Base-by-base conservation (phyloP, 2,329 filamentous ascomycete species). In the Cryphonectria parasitica region DNA sequence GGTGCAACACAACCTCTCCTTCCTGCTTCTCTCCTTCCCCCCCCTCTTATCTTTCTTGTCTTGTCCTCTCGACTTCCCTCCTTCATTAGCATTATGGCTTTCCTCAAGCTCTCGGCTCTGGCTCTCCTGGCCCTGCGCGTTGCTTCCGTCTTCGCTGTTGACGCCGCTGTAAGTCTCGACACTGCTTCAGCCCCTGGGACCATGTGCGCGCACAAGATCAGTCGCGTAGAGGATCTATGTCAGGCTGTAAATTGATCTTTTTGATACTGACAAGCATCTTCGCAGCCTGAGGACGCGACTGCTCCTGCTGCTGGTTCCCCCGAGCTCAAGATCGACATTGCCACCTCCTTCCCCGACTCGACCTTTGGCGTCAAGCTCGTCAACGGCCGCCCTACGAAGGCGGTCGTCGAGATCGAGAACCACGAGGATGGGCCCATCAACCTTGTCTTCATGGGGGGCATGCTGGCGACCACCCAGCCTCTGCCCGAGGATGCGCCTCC, bases 341-440 rank as follows among this genome's bases (percentile, higher is more conserved):
- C 87, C 75, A 87, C 91, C 71, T 85, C 85, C 80, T 88, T 90
- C 84, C 83, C 88, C 82, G 85, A 91, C 78, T 80, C 90, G 84
- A 93, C 97, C 84, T 91, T 97, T 82, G 96, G 95, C 77, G 90
- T 98, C 76, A 97, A 97, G 88, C 90, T 98, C 76, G 89, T 98
- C 85, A 99, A 99, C 80, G 94, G 94, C 78, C 91, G 91, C 75
- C 89, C 94, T 58, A 97, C 94, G 74, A 90, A 92, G 81, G 92
- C 94, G 49, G 83, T 97, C 68, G 84, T 99, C 76, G 90, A 94
- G 77, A 86, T 99, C 80, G 88, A 86, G 80, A 99, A 99, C 86
- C 86, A 93, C 73, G 96, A 99, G 83, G 86, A 88, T 17, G 86
- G 86, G 67, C 88, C 94, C 34, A 88, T 99, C 78, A 88, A 87